Evolutionary conservation across 2,329 filamentous ascomycete genomes (phyloP), one percentile per base, ranked within the genome.

Genomic region (Exophiala sideris): DNA sequence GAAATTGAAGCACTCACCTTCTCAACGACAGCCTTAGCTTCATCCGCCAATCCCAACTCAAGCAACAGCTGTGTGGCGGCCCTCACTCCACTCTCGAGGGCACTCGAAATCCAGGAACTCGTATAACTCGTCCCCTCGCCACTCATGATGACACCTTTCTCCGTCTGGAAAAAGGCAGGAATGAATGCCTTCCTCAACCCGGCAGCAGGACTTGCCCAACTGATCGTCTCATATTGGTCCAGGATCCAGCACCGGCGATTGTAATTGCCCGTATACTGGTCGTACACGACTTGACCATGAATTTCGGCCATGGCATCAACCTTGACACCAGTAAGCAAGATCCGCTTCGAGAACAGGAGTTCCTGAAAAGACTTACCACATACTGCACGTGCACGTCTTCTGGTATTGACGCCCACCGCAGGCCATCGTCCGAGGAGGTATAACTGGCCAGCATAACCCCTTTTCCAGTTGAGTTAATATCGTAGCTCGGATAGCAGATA

Each of bases 91-190:
- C n/a, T 46, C 29, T 52, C 14, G 87, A 59, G 38, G 1, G 71
- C 66, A 88, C 52, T 57, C 32, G 80, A 79, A 46, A 87, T 85
- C 85, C 84, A 88, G 1, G 84, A 85, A 64, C 89, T 86, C 0
- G 86, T 89, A 65, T 85, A 87, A 5, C 79, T 81, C 0, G 85
- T 88, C 65, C 88, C 85, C 67, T 89, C 86, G 2, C 82, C 82
- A 5, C 86, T 73, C 55, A 88, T 87, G 33, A 88, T 81, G n/a
- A 85, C 83, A 45, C 84, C 81, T 58, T 78, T 78, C 67, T 89
- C 82, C 0, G 85, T 88, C 65, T 84, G 80, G 64, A 86, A 88
- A 64, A 87, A 89, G n/a, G 85, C 82, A 0, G 87, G 86, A 7
- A 89, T 72, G 61, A 86, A 89, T 20, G 88, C 65, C 60, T 86